These are phyloP conservation scores for Phytophthora hybrid DNA, from an alignment of 352 stramenopile genomes.

Conservation along the genomic window DNA sequence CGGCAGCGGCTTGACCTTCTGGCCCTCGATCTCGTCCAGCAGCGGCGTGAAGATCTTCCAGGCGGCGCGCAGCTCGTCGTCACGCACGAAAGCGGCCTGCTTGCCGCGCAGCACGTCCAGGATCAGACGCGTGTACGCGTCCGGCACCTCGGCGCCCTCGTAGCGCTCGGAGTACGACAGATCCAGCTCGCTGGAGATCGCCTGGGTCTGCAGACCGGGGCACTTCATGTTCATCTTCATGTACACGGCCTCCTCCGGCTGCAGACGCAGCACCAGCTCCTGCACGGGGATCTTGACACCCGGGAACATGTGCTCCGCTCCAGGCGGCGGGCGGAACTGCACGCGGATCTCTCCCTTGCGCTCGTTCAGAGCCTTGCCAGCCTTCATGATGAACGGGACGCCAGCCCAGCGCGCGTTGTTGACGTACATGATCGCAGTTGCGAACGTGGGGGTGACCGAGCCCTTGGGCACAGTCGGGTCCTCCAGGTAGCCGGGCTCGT, in stretches of 20 bases:
- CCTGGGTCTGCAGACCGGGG: slow-evolving; percentile 89
- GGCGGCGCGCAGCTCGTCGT: slow-evolving; percentile 95
- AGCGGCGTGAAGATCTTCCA: slow-evolving; percentile 99
- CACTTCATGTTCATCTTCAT: slow-evolving; percentile 98
- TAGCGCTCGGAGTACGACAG: slow-evolving; percentile 95
- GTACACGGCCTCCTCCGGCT: slow-evolving; percentile 98
- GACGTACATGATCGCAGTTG: slow-evolving; percentile 91
- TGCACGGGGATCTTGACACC: slow-evolving; percentile 91
- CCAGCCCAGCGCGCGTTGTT: slow-evolving; percentile 97
- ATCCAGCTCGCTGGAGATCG: slow-evolving; percentile 97
- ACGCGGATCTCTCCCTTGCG: slow-evolving; percentile 97
- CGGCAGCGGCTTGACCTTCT: slow-evolving; percentile 91
- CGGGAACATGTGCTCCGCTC: slow-evolving; percentile 91
- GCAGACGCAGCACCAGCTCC: slow-evolving; percentile 97
- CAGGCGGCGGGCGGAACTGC: slow-evolving; percentile 95
- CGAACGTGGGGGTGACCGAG: slow-evolving; percentile 93
- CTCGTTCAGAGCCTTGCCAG: slow-evolving; percentile 98
- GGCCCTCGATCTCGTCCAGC: slow-evolving; percentile 95
- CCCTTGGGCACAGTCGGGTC: slow-evolving; percentile 96
- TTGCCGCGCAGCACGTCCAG: slow-evolving; percentile 97
- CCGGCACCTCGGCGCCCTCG: slow-evolving; percentile 89
- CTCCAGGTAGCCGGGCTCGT: slow-evolving; percentile 94
- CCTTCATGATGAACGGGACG: slow-evolving; percentile 99
- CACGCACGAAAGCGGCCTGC: slow-evolving; percentile 96
- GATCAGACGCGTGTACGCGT: slow-evolving; percentile 98